A percentile compares a stretch with the other conserved stretches of the same genome.
Evolutionary conservation across 495 filamentous ascomycete genomes (phyloP).

Genomic region (Lineolata rhizophorae): DNA sequence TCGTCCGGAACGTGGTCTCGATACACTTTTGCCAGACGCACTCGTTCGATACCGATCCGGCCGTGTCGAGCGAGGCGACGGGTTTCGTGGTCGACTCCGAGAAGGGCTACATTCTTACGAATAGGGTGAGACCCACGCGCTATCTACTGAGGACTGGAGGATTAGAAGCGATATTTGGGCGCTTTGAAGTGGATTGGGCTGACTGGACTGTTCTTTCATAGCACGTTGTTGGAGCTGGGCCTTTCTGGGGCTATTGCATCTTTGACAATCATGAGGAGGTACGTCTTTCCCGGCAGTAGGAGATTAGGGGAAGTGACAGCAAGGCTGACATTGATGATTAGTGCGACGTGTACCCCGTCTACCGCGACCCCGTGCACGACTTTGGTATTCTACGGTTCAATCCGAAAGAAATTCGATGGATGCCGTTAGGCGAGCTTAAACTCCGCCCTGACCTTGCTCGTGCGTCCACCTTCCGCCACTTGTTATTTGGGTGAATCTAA

Average conservation of each 20-base stretch:
- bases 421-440: constrained; percentile 59
- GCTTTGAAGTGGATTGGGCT: too few species aligned
- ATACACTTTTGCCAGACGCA: constrained; percentile 98
- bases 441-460: constrained; percentile 59
- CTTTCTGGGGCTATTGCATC: constrained; percentile 93
- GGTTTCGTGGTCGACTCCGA: constrained; percentile 96
- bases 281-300: not conserved
- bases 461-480: constrained; percentile 2
- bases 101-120: constrained; percentile 39
- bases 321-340: constrained; percentile 15
- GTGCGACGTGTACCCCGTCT: constrained; percentile 93
- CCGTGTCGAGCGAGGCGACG: constrained; percentile 83
- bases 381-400: constrained; percentile 95
- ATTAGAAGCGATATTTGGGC: constrained; percentile 50
- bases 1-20: constrained; percentile 81
- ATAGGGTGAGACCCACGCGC: constrained; percentile 9
- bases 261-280: constrained; percentile 92
- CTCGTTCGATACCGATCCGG: constrained; percentile 90
- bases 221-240: constrained; percentile 89
- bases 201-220: too few species aligned
- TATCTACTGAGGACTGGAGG: not conserved
- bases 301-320: not conserved
- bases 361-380: constrained; percentile 95
- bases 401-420: constrained; percentile 87
- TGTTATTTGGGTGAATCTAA: not conserved